These are phyloP conservation scores for Hanseniaspora thailandica DNA, from an alignment of 805 yeast genomes.

Conservation along the genomic window DNA sequence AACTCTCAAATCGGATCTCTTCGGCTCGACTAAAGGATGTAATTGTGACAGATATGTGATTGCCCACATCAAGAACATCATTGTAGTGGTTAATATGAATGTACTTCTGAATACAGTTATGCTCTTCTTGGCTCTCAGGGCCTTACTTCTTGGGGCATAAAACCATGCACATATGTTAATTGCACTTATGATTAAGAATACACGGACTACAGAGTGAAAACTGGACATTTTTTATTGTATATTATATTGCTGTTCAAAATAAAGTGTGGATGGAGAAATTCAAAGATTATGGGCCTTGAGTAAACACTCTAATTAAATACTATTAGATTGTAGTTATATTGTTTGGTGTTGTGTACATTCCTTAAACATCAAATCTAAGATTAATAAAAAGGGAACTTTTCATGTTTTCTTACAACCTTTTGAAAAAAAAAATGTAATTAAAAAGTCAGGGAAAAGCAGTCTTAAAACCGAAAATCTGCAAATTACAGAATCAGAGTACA, in stretches of 20 bases:
- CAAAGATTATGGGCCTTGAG: no score
- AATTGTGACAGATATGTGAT: slow-evolving; percentile 74
- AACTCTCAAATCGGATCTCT: slow-evolving; percentile 80
- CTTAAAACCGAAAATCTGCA: no score
- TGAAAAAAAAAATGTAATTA: no score
- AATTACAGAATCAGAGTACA: no score
- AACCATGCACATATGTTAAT: slow-evolving; percentile 66
- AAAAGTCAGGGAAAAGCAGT: no score
- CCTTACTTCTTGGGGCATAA: slow-evolving; percentile 60
- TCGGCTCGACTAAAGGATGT: slow-evolving; percentile 85
- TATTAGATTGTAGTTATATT: no score
- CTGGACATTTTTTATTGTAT: slow-evolving; percentile 23
- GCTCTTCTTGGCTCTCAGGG: slow-evolving; percentile 29
- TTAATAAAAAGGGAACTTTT: no score
- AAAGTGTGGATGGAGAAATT: no score
- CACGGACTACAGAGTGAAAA: slow-evolving; percentile 53
- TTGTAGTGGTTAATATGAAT: slow-evolving; percentile 51
- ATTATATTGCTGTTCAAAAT: neutral
- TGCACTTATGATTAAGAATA: slow-evolving; percentile 45
- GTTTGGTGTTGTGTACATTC: no score
- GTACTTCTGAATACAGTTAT: slow-evolving; percentile 67
- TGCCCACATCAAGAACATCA: slow-evolving; percentile 87
- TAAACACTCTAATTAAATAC: no score
- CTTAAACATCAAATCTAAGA: no score
- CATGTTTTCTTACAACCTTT: slow-evolving; percentile 1